A percentile compares a stretch with the other conserved stretches of the same genome.
phyloP scores from a whole-genome alignment of 208 protist genomes.

The Strigomonas culicis region DNA sequence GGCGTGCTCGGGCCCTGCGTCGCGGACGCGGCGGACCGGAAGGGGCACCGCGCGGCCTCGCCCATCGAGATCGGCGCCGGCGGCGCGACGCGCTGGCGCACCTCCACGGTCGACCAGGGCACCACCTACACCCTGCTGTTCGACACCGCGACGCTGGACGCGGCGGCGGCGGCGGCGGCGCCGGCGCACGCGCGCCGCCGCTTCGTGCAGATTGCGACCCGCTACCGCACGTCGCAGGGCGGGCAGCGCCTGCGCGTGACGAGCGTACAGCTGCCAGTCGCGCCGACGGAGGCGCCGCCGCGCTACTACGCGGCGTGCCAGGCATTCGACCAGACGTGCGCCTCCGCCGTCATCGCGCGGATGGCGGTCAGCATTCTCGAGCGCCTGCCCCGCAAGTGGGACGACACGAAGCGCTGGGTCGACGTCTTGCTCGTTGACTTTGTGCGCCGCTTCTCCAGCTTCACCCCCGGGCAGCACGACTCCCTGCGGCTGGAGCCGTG shows the following conservation, averaged over 20 bases:
- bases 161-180: background rate
- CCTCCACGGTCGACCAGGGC: constrained; percentile 55
- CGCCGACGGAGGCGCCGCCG: constrained; percentile 32
- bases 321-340: constrained; percentile 96
- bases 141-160: constrained; percentile 65
- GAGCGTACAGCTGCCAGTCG: constrained; percentile 66
- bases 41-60: constrained; percentile 28
- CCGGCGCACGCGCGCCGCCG: constrained; percentile 15
- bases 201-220: constrained; percentile 94
- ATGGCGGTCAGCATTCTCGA: constrained; percentile 75
- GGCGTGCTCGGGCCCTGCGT: constrained; percentile 70
- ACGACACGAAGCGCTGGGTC: constrained; percentile 96
- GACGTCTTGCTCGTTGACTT: constrained; percentile 97
- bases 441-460: constrained; percentile 93
- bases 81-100: constrained; percentile 60
- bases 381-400: constrained; percentile 61
- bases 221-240: constrained; percentile 85
- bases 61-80: constrained; percentile 56
- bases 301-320: constrained; percentile 40
- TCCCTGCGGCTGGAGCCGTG: constrained; percentile 88
- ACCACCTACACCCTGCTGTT: constrained; percentile 70
- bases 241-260: constrained; percentile 88
- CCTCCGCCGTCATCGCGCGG: constrained; percentile 66
- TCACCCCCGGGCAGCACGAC: constrained; percentile 75
- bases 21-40: constrained; percentile 45